Evolutionary conservation across 2,329 filamentous ascomycete species (phyloP).

Genomic region (Raffaelea albimanens): DNA sequence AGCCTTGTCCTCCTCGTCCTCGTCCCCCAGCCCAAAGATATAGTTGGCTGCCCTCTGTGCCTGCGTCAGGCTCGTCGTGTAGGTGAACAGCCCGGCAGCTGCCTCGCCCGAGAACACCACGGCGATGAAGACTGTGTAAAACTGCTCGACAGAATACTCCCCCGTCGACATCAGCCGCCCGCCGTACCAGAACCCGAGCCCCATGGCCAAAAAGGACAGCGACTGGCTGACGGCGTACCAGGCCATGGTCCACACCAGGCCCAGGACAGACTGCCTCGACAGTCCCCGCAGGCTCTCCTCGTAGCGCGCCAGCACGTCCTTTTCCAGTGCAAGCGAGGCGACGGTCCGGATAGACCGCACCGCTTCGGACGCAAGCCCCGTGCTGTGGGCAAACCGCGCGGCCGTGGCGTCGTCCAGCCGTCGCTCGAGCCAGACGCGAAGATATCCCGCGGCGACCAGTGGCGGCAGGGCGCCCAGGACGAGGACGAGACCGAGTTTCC

Average conservation of each 20-base stretch:
- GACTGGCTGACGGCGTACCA: conserved; percentile 1
- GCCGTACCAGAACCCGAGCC: conserved; percentile 1
- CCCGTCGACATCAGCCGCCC: background rate
- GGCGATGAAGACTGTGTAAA: background rate
- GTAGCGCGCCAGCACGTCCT: conserved; percentile 19
- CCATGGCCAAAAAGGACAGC: background rate
- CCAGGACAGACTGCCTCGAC: background rate
- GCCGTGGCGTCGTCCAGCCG: conserved; percentile 35
- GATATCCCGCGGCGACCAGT: conserved; percentile 33
- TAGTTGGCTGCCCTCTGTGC: background rate
- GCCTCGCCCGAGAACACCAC: background rate
- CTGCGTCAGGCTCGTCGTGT: background rate
- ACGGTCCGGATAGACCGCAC: conserved; percentile 39
- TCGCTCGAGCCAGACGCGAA: conserved; percentile 38
- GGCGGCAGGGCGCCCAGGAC: conserved; percentile 30
- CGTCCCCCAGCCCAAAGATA: too few relatives aligned
- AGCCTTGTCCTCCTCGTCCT: background rate
- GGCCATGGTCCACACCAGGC: background rate
- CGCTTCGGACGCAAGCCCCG: conserved; percentile 31
- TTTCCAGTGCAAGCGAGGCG: conserved; percentile 37
- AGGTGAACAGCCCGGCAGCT: background rate
- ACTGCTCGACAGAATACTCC: background rate
- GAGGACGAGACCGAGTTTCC: conserved; percentile 40
- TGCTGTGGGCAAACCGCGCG: conserved; percentile 34
- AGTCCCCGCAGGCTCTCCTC: background rate